Evolutionary conservation across 495 filamentous ascomycete species (phyloP).

Genomic region (Penicillium ucsense): DNA sequence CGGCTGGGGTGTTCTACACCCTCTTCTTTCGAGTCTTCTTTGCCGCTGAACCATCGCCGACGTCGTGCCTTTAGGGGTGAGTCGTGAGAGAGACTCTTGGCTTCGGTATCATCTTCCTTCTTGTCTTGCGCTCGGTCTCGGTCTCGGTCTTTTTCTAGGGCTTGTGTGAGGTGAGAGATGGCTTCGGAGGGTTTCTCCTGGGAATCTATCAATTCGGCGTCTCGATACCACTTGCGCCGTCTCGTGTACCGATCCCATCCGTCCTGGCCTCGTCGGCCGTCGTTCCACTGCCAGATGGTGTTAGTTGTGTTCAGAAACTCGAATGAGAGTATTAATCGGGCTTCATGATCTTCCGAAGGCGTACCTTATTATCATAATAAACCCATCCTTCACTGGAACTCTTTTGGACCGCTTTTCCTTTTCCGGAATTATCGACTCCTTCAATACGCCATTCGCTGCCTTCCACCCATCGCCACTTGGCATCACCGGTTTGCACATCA

Average conservation of each 20-base stretch:
- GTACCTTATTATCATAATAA: constrained; percentile 95
- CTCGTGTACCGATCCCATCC: constrained; percentile 94
- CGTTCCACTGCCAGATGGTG: constrained; percentile 60
- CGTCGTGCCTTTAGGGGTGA: constrained; percentile 25
- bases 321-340: too few species aligned
- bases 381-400: constrained; percentile 73
- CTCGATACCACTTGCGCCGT: constrained; percentile 89
- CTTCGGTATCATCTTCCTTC: constrained; percentile 12
- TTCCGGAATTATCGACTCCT: constrained; percentile 46
- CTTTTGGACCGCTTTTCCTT: constrained; percentile 23
- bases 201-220: constrained; percentile 86
- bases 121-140: constrained; percentile 9
- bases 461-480: constrained; percentile 83
- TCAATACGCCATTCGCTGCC: constrained; percentile 83
- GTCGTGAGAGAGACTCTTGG: constrained; percentile 22
- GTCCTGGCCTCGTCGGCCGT: constrained; percentile 78
- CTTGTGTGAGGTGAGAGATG: constrained; percentile 23
- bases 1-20: constrained; percentile 21
- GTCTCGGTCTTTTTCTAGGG: constrained; percentile 18
- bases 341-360: too few species aligned
- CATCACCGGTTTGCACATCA: constrained; percentile 69
- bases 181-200: constrained; percentile 25
- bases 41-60: constrained; percentile 35
- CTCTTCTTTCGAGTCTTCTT: constrained; percentile 13
- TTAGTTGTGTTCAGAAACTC: too few species aligned